phyloP scores from a whole-genome alignment of 2,329 filamentous ascomycete genomes.

The Botrytis paeoniae region DNA sequence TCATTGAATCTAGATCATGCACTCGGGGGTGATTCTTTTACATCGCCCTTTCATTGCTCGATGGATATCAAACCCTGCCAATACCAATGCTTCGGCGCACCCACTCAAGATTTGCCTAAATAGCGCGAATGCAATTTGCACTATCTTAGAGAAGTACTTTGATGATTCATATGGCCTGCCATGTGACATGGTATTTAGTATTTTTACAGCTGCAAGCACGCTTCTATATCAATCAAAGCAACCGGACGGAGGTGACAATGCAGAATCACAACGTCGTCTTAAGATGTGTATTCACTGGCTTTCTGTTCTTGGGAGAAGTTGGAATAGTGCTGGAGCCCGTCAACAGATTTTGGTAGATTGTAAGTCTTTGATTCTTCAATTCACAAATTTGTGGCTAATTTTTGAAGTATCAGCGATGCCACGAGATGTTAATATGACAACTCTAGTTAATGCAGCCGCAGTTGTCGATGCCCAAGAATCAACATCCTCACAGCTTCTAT shows the following conservation, averaged over 20 bases:
- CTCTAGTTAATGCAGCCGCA: not conserved
- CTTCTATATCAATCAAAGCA: constrained; percentile 32
- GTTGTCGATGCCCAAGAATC: constrained; percentile 7
- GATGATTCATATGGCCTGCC: constrained; percentile 32
- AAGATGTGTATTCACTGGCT: constrained; percentile 36
- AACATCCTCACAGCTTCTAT: not conserved
- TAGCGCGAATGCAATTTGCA: constrained; percentile 35
- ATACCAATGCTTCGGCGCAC: constrained; percentile 19
- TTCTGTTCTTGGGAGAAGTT: constrained; percentile 34
- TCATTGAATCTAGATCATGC: constrained; percentile 29
- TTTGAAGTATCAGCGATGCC: constrained; percentile 15
- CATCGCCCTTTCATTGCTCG: constrained; percentile 36
- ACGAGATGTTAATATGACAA: constrained; percentile 11
- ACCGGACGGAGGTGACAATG: constrained; percentile 15
- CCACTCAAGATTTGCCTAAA: constrained; percentile 32
- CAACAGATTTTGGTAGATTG: constrained; percentile 34
- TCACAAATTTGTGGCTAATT: constrained; percentile 23
- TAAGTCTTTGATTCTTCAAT: constrained; percentile 29
- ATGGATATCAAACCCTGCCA: constrained; percentile 26
- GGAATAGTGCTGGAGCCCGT: constrained; percentile 36
- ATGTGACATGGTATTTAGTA: constrained; percentile 36
- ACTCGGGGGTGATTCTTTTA: constrained; percentile 32
- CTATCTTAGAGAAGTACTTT: constrained; percentile 34
- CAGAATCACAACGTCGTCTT: constrained; percentile 28
- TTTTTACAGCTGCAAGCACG: constrained; percentile 35